Evolutionary conservation across 2,329 filamentous ascomycete species (phyloP).

Genomic region (Fusarium sp.): DNA sequence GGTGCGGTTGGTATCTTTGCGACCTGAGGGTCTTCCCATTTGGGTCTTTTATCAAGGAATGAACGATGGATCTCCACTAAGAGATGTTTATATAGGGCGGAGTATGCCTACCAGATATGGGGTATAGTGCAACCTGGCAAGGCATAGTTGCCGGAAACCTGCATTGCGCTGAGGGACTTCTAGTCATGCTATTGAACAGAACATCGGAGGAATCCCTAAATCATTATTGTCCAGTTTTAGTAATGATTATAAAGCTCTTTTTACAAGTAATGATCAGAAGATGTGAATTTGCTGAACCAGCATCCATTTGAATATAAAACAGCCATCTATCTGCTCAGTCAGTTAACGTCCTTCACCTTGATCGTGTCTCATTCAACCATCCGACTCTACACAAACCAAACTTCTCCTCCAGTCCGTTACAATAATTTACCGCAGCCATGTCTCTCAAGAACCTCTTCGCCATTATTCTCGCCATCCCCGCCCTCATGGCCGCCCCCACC

Average conservation of each 20-base stretch:
- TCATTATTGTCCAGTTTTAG: rapidly evolving
- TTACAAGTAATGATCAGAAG: background rate
- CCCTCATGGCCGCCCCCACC: background rate
- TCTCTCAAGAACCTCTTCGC: background rate
- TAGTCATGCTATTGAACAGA: background rate
- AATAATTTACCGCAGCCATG: background rate
- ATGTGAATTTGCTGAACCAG: rapidly evolving
- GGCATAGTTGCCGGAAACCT: background rate
- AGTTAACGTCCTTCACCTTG: background rate
- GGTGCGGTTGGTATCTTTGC: background rate
- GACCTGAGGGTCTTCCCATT: background rate
- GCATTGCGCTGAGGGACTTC: background rate
- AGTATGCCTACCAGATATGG: background rate
- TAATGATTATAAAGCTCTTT: background rate
- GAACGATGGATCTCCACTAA: background rate
- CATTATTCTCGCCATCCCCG: background rate
- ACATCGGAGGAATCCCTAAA: background rate
- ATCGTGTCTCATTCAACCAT: too few relatives aligned
- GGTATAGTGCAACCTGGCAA: background rate
- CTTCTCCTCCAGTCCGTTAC: too few relatives aligned
- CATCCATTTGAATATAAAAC: rapidly evolving
- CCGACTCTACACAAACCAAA: too few relatives aligned
- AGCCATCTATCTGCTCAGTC: background rate
- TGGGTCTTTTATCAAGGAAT: background rate
- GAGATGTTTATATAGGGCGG: background rate